phyloP scores from a whole-genome alignment of 2,329 filamentous ascomycete genomes.

The Berkeleyomyces basicola region DNA sequence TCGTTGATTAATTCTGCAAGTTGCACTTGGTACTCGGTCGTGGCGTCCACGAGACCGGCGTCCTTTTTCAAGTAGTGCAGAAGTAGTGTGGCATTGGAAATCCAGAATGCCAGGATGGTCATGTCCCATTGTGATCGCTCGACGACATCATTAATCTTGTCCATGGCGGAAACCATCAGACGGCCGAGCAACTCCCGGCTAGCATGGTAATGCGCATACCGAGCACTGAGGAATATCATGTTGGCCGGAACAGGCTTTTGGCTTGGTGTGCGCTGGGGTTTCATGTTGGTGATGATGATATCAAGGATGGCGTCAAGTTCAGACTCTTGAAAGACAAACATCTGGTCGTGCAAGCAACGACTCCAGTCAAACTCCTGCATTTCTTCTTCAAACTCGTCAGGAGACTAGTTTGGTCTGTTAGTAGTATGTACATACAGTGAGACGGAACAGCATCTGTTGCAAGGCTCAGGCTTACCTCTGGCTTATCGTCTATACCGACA shows the following conservation, averaged over 20 bases:
- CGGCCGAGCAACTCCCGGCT: constrained; percentile 68
- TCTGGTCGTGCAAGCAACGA: constrained; percentile 86
- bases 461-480: constrained; percentile 45
- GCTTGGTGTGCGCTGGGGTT: constrained; percentile 82
- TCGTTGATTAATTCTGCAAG: constrained; percentile 92
- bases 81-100: constrained; percentile 90
- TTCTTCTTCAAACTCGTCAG: constrained; percentile 64
- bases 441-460: neutral
- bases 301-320: constrained; percentile 85
- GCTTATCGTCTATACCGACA: constrained; percentile 86
- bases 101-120: constrained; percentile 98
- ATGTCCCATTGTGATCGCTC: constrained; percentile 96
- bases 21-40: constrained; percentile 78
- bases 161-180: constrained; percentile 72
- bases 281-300: constrained; percentile 96
- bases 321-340: constrained; percentile 97
- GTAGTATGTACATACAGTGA: neutral
- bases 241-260: constrained; percentile 97
- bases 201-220: constrained; percentile 93
- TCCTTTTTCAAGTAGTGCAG: constrained; percentile 97
- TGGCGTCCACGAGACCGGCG: constrained; percentile 59
- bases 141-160: constrained; percentile 94
- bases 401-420: constrained; percentile 27
- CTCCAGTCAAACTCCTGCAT: constrained; percentile 93
- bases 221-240: constrained; percentile 84